Evolutionary conservation across 1,284 basidiomycete species (phyloP), one percentile per base, ranked within the genome.

Genomic region (Ganoderma leucocontextum): DNA sequence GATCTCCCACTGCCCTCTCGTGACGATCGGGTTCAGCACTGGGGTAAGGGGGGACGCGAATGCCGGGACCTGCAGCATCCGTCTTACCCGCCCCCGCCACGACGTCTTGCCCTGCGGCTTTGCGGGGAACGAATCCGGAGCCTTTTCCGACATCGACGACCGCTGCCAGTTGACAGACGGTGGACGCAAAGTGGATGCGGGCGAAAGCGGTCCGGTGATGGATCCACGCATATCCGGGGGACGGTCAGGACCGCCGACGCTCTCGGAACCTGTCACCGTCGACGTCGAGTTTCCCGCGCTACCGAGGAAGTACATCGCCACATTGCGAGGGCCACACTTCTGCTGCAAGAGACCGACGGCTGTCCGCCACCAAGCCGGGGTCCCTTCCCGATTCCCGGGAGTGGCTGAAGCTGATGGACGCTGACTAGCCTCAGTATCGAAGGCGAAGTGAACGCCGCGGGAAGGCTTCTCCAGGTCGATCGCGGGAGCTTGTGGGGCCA

Each of bases 1-100:
- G 33, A 88, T 84, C 79, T 94, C 92, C 93, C 92, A 94, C 74
- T 94, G 93, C 5, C 88, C 91, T 15, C 93, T 84, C 63, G 87
- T 84, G 60, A 94, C 86, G 64, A 90, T 82, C n/a, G 91, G 89
- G 70, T 85, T 91, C 60, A 91, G 82, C 36, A 94, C 83, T 53
- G 83, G 84, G 57, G 92, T 93, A 63, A 94, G 79, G 36, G 91
- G 91, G 33, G 85, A 80, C 22, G 87, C 85, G 70, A 94, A 93
- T 66, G 90, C 89, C 2, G 91, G 91, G 8, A 92, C 91, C 33
- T 84, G 81, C 63, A 84, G 84, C 68, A 90, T 83, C 69, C 82
- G 78, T 68, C 83, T 80, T 73, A 85, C 83, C 52, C 85, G 81
- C 68, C 79, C 77, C 63, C 76, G 79, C 69, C 76, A 78, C 33